Conservation (phyloP, 2,329 filamentous ascomycete genomes). For the Venturia asperata region DNA sequence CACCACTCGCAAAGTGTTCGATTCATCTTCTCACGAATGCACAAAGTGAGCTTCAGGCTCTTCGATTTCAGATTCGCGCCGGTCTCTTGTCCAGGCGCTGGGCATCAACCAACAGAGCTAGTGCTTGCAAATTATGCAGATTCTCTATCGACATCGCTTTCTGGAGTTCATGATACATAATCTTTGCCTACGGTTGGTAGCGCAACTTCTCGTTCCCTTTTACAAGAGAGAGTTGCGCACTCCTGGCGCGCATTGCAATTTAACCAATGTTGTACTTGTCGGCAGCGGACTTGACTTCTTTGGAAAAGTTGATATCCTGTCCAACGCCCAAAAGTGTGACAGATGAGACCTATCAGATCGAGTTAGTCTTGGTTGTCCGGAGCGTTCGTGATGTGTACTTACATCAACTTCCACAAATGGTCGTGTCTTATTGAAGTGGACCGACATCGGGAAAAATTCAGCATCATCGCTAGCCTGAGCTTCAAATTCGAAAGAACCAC, state of each 20-base stretch:
- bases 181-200: not conserved
- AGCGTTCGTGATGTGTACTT: slow-evolving; percentile 38
- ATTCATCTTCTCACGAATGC: too few relatives aligned
- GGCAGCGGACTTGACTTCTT: slow-evolving; percentile 69
- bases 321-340: slow-evolving; percentile 67
- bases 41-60: too few relatives aligned
- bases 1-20: too few relatives aligned
- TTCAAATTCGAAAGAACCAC: slow-evolving; percentile 91
- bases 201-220: not conserved
- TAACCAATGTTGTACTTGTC: slow-evolving; percentile 64
- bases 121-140: not conserved
- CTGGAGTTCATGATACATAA: not conserved
- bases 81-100: not conserved
- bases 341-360: slow-evolving; percentile 50
- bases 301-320: slow-evolving; percentile 74
- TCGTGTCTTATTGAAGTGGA: slow-evolving; percentile 76
- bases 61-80: too few relatives aligned
- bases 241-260: not conserved
- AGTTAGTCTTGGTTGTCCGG: not conserved
- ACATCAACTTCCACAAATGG: slow-evolving; percentile 94
- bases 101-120: not conserved
- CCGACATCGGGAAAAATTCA: slow-evolving; percentile 96
- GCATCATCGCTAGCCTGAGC: slow-evolving; percentile 79
- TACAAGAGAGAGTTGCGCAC: not conserved
- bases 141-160: slow-evolving; percentile 1